Evolutionary conservation across 1,284 basidiomycete genomes (phyloP).

Genomic region (Wolfiporia cocos): DNA sequence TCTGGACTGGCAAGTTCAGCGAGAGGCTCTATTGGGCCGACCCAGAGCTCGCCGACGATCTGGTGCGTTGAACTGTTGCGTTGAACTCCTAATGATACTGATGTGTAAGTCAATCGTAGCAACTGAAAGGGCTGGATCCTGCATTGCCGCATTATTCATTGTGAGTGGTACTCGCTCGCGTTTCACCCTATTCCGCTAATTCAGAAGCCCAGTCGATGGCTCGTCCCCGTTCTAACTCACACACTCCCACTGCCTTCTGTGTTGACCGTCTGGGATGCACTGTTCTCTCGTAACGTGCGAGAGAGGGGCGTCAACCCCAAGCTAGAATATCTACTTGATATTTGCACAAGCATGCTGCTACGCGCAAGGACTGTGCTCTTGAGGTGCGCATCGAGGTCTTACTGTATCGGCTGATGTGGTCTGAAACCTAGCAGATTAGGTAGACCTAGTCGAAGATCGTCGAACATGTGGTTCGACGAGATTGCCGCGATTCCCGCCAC

Average conservation of each 20-base stretch:
- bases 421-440: constrained; percentile 41
- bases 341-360: constrained; percentile 64
- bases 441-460: constrained; percentile 35
- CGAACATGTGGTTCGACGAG: constrained; percentile 53
- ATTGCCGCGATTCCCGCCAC: constrained; percentile 30
- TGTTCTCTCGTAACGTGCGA: constrained; percentile 55
- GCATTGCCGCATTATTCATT: constrained; percentile 74
- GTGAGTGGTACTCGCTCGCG: constrained; percentile 36
- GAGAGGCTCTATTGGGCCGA: constrained; percentile 63
- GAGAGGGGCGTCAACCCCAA: constrained; percentile 52
- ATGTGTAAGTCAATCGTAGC: constrained; percentile 28
- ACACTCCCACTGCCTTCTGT: constrained; percentile 59
- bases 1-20: constrained; percentile 61
- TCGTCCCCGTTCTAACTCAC: constrained; percentile 67
- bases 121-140: constrained; percentile 62
- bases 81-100: not conserved
- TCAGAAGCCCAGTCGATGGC: constrained; percentile 52
- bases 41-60: constrained; percentile 47
- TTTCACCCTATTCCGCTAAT: constrained; percentile 8
- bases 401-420: not conserved
- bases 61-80: constrained; percentile 38
- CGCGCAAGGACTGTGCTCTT: constrained; percentile 47
- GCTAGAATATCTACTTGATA: constrained; percentile 58
- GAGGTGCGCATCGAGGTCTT: constrained; percentile 34
- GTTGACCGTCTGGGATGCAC: constrained; percentile 61